A percentile compares a stretch with the other conserved stretches of the same genome.
These are phyloP conservation scores for Pseudogymnoascus pannorum DNA, from an alignment of 2,329 filamentous ascomycete genomes.

Conservation along the genomic window DNA sequence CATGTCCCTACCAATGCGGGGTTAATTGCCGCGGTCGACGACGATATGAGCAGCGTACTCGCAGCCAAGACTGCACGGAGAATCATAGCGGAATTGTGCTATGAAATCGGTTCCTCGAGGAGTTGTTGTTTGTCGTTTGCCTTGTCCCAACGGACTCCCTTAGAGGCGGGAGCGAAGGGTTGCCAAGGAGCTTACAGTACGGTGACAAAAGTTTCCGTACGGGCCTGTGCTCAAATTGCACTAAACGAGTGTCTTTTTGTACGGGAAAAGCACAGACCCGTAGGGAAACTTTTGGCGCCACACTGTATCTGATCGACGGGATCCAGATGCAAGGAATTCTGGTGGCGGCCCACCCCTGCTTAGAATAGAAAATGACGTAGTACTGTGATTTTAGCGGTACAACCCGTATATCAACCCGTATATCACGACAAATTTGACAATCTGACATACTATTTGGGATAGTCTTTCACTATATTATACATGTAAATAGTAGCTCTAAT, in stretches of 20 bases:
- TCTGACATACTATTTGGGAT: background rate
- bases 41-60: slow-evolving; percentile 21
- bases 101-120: background rate
- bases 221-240: too few species aligned
- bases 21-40: slow-evolving; percentile 35
- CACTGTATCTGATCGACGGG: background rate
- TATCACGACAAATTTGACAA: background rate
- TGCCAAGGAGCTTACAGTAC: slow-evolving; percentile 1
- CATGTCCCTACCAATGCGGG: slow-evolving; percentile 59
- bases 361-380: slow-evolving; percentile 7
- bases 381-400: slow-evolving; percentile 1
- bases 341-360: slow-evolving; percentile 6
- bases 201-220: too few species aligned
- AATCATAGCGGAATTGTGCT: background rate
- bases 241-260: too few species aligned
- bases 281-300: too few species aligned
- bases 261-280: too few species aligned
- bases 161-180: slow-evolving; percentile 3
- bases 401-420: background rate
- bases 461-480: background rate
- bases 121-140: background rate
- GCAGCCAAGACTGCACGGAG: slow-evolving; percentile 21
- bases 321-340: slow-evolving; percentile 3
- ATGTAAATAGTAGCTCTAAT: background rate
- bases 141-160: background rate